phyloP scores from a whole-genome alignment of 164 flowering plant species.

The Vitis cinerea region DNA sequence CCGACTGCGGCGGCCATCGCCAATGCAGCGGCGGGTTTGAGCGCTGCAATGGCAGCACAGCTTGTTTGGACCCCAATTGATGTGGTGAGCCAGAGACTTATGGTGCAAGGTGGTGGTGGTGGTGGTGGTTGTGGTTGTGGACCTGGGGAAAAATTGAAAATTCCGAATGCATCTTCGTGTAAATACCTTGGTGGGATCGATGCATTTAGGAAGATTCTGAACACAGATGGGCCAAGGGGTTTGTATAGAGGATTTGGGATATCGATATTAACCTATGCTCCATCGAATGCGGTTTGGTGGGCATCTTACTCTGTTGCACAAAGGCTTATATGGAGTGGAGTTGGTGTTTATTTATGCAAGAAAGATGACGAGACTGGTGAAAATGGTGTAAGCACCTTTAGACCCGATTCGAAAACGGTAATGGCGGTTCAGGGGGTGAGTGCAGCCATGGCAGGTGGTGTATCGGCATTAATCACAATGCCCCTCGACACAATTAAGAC shows the following conservation, averaged over 20 bases:
- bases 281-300: conserved; percentile 68
- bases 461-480: conserved; percentile 58
- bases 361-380: conserved; percentile 20
- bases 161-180: conserved; percentile 18
- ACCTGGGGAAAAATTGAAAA: not conserved
- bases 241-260: conserved; percentile 60
- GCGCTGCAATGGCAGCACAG: conserved; percentile 61
- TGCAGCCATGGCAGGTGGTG: conserved; percentile 61
- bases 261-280: conserved; percentile 52
- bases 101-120: conserved; percentile 44
- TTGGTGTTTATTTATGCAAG: conserved; percentile 28
- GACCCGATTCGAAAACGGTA: conserved; percentile 38
- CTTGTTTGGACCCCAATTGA: conserved; percentile 66
- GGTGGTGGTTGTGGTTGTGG: not conserved
- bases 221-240: conserved; percentile 41
- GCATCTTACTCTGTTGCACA: conserved; percentile 53
- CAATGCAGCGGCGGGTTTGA: conserved; percentile 52
- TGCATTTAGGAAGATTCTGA: conserved; percentile 46
- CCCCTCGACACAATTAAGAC: conserved; percentile 67
- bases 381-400: conserved; percentile 9
- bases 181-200: conserved; percentile 46
- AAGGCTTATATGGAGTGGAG: conserved; percentile 42
- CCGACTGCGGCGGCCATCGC: conserved; percentile 46
- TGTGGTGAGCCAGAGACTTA: conserved; percentile 56
- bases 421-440: conserved; percentile 58